These are phyloP conservation scores for Nicotiana attenuata DNA, from an alignment of 257 asterid genomes.

Conservation along the genomic window DNA sequence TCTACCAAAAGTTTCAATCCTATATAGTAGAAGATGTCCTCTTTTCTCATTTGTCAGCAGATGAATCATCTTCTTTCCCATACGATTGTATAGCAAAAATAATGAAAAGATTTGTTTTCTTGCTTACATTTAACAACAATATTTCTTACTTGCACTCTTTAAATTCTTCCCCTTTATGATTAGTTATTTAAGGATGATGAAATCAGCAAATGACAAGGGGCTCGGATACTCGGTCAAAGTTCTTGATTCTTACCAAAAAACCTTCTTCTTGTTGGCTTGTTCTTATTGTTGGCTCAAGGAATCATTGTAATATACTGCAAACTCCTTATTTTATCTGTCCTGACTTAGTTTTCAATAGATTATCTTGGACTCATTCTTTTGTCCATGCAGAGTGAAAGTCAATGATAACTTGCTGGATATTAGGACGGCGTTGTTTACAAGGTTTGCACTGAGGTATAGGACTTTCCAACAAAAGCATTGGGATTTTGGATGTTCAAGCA, in stretches of 20 bases:
- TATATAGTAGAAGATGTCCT: neutral
- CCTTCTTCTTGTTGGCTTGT: constrained; percentile 6
- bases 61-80: neutral
- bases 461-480: neutral
- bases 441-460: neutral
- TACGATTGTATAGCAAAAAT: neutral
- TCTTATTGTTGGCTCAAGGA: constrained; percentile 1
- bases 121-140: neutral
- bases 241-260: constrained; percentile 2
- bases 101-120: neutral
- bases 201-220: neutral
- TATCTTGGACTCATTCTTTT: constrained; percentile 11
- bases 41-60: neutral
- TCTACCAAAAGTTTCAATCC: neutral
- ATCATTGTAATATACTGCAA: neutral
- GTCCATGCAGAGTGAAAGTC: neutral
- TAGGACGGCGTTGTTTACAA: constrained; percentile 12
- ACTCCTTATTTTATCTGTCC: neutral
- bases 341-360: neutral
- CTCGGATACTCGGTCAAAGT: neutral
- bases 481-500: neutral
- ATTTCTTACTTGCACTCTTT: neutral
- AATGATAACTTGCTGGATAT: constrained; percentile 10
- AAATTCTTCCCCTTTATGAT: neutral
- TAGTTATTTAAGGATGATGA: neutral